Evolutionary conservation across 768 basidiomycete species (phyloP).

Genomic region (Tricholoma sp.): DNA sequence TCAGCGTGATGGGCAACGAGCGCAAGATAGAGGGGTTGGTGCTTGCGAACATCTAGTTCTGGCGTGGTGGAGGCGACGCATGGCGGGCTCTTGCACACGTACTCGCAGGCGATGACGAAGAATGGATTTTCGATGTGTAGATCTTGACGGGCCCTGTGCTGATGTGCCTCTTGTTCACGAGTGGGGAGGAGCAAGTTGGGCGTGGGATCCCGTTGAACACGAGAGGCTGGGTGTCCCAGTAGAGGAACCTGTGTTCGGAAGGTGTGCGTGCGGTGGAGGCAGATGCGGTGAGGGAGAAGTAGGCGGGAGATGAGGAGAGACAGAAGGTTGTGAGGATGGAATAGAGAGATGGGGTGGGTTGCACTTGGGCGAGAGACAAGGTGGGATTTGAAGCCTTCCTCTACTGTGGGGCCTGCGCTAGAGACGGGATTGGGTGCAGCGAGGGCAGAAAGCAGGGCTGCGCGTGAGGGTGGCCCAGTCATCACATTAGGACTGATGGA

Average conservation of each 20-base stretch:
- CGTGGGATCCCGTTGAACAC: slow-evolving; percentile 81
- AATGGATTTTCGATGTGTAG: slow-evolving; percentile 75
- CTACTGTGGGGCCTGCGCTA: slow-evolving; percentile 57
- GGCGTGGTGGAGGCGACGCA: slow-evolving; percentile 39
- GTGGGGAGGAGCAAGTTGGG: slow-evolving; percentile 54
- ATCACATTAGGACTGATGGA: slow-evolving; percentile 51
- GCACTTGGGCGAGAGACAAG: slow-evolving; percentile 52
- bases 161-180: slow-evolving; percentile 75
- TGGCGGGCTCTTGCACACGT: slow-evolving; percentile 50
- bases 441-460: slow-evolving; percentile 49
- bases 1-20: slow-evolving; percentile 60
- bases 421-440: slow-evolving; percentile 62
- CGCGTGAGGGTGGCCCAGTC: slow-evolving; percentile 63
- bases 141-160: slow-evolving; percentile 71
- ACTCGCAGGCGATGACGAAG: slow-evolving; percentile 83
- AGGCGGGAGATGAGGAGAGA: slow-evolving; percentile 74
- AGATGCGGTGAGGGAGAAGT: slow-evolving; percentile 73
- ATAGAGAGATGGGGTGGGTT: slow-evolving; percentile 65
- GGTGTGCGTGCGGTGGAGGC: slow-evolving; percentile 62
- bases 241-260: slow-evolving; percentile 75
- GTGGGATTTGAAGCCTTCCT: slow-evolving; percentile 78
- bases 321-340: slow-evolving; percentile 80
- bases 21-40: slow-evolving; percentile 70
- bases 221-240: slow-evolving; percentile 82
- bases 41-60: slow-evolving; percentile 61